A percentile compares a stretch with the other conserved stretches of the same genome.
Conservation (phyloP, 2,329 filamentous ascomycete genomes). For the Clonostachys chloroleuca region DNA sequence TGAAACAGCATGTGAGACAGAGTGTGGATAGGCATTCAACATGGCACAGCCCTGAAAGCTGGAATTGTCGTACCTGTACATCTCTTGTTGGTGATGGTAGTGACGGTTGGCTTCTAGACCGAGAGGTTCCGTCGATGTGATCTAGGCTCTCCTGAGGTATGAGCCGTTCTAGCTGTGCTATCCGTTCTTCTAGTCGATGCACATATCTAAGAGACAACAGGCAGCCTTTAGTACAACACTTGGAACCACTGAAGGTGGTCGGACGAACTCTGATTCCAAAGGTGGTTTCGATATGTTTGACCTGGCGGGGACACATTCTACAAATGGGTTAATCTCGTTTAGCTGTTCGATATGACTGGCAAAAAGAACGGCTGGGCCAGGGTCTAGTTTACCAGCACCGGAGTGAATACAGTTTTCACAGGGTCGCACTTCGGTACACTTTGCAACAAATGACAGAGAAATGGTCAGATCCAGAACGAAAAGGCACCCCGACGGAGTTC, state of each 20-base stretch:
- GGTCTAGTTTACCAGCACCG: constrained; percentile 1
- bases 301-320: neutral
- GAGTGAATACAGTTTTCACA: constrained; percentile 4
- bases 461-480: constrained; percentile 1
- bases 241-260: neutral
- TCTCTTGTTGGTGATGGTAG: neutral
- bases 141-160: constrained; percentile 3
- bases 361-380: neutral
- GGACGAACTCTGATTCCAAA: neutral
- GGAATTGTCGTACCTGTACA: neutral
- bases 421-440: constrained; percentile 4
- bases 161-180: constrained; percentile 3
- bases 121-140: neutral
- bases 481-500: neutral
- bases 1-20: no score
- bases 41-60: no score
- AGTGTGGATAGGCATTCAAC: no score
- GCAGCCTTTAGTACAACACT: no score
- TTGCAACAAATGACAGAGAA: neutral
- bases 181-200: constrained; percentile 1
- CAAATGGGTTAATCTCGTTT: no score
- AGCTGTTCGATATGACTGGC: no score
- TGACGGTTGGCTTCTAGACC: neutral
- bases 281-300: neutral
- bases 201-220: constrained; percentile 2